Evolutionary conservation across 345 rosid species (phyloP), one percentile per base, ranked within the genome.

Genomic region (Noccaea caerulescens): DNA sequence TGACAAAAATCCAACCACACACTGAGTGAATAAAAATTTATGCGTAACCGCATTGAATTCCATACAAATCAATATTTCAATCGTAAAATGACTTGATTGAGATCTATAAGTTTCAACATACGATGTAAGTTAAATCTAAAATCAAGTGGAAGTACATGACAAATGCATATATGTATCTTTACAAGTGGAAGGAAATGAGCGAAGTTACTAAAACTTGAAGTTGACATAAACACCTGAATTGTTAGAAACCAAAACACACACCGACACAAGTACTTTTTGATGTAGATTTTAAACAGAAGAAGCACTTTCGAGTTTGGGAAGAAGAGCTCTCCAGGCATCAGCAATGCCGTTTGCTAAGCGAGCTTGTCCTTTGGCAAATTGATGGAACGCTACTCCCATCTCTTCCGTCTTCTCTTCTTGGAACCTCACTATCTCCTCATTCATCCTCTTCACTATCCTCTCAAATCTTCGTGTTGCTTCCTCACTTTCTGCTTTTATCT

Each of bases 241-340:
- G 45, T 59, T 12, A 20, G 6, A 66, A 23, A 13, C 11, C 33
- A 42, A 13, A 27, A 27, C 30, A 63, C 54, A 42, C 57, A 42
- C 20, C 59, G 1, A 34, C 14, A 54, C 30, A 27, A 3, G 30
- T 27, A 27, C 30, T 27, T 27, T 27, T 27, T 27, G 23, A 20
- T 20, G 23, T 20, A 10, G 20, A 39, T 14, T 23, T 13, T 33
- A 63, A 64, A 42, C 70, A 63, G 79, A 41, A 55, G 64, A 46
- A 45, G 66, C 33, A 76, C 93, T 84, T 82, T 94, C 99, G 12
- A 91, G 91, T 80, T 88, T 94, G 10, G 97, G 97, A 69, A 94
- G 97, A 75, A 94, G 98, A 78, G 92, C 78, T 82, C 97, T 83
- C 99, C 99, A 94, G 2, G 98, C 93, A 72, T 90, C 99, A 0